These are phyloP conservation scores for Eucalyptus polyanthemos DNA, from an alignment of 345 rosid genomes.

Conservation along the genomic window DNA sequence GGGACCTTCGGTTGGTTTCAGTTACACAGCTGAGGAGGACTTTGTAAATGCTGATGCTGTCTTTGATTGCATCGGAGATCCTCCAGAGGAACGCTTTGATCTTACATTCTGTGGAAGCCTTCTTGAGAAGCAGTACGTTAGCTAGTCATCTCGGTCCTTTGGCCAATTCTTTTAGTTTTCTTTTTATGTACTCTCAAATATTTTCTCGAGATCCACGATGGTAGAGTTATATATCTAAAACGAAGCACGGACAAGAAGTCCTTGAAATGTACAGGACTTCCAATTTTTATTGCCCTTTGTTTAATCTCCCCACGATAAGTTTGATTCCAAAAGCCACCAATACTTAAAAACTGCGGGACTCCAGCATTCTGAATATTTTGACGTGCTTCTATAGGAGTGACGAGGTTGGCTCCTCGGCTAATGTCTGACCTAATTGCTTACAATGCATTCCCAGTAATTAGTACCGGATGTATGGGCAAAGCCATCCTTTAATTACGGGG, in stretches of 20 bases:
- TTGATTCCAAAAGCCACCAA: not conserved
- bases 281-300: not conserved
- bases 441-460: not conserved
- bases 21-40: slow-evolving; percentile 88
- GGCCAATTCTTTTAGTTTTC: not conserved
- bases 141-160: slow-evolving; percentile 1
- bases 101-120: slow-evolving; percentile 69
- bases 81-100: slow-evolving; percentile 82
- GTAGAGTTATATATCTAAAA: not conserved
- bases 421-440: not conserved
- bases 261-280: not conserved
- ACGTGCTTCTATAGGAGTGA: not conserved
- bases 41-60: slow-evolving; percentile 82
- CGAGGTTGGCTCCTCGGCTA: not conserved
- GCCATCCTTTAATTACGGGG: not conserved
- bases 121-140: slow-evolving; percentile 72
- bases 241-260: not conserved
- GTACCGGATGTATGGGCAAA: not conserved
- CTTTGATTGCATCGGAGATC: slow-evolving; percentile 91
- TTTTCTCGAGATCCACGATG: not conserved
- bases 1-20: slow-evolving; percentile 2
- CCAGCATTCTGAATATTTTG: not conserved
- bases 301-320: not conserved
- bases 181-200: not conserved
- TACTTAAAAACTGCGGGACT: not conserved